Evolutionary conservation across 257 asterid species (phyloP).

Genomic region (Nicotiana benthamiana): DNA sequence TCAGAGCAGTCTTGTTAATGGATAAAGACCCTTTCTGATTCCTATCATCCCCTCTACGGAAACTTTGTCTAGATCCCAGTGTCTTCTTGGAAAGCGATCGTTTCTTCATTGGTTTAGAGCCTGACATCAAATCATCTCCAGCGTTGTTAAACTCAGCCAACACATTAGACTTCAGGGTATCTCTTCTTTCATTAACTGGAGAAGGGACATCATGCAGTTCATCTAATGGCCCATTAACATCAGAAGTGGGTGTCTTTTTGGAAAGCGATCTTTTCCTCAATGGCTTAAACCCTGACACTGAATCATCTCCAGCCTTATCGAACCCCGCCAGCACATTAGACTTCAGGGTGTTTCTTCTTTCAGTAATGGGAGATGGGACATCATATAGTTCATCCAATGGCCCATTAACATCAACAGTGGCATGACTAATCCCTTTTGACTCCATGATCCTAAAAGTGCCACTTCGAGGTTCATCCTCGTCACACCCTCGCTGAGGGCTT

Average conservation of each 20-base stretch:
- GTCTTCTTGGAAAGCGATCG: slow-evolving; percentile 45
- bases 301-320: slow-evolving; percentile 19
- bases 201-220: slow-evolving; percentile 19
- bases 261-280: slow-evolving; percentile 34
- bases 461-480: slow-evolving; percentile 22
- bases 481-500: slow-evolving; percentile 18
- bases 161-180: slow-evolving; percentile 16
- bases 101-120: slow-evolving; percentile 29
- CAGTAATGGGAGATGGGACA: slow-evolving; percentile 16
- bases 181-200: slow-evolving; percentile 15
- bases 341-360: slow-evolving; percentile 12
- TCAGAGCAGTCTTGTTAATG: slow-evolving; percentile 24
- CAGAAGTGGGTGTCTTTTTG: slow-evolving; percentile 3
- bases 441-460: slow-evolving; percentile 23
- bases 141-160: slow-evolving; percentile 23
- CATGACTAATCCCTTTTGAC: slow-evolving; percentile 15
- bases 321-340: slow-evolving; percentile 19
- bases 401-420: slow-evolving; percentile 18
- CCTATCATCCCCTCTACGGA: slow-evolving; percentile 25
- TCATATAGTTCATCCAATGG: slow-evolving; percentile 23
- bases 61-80: slow-evolving; percentile 41
- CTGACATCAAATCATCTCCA: slow-evolving; percentile 15
- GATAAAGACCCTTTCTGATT: slow-evolving; percentile 41
- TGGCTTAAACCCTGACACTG: slow-evolving; percentile 24
- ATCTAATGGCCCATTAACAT: slow-evolving; percentile 19